Evolutionary conservation across 2,329 filamentous ascomycete genomes (phyloP), one percentile per base, ranked within the genome.

Genomic region (Trichoderma koningiopsis): DNA sequence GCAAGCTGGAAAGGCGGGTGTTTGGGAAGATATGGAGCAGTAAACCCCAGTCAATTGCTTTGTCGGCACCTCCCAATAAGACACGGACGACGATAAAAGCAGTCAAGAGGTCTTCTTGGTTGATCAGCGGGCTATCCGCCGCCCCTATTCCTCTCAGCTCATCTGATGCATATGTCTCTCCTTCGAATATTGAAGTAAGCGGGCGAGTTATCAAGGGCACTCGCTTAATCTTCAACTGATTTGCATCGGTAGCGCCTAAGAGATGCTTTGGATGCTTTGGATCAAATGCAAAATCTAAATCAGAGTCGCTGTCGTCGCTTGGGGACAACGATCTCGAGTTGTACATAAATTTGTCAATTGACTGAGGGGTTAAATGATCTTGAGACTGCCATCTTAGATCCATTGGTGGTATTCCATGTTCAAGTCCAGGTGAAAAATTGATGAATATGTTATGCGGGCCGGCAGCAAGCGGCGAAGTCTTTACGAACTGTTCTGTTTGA

Each of bases 1-100:
- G 83, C 47, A 91, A 77, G 14, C 81, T 82, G 33, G 81, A 83
- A 14, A 88, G 78, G 5, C 83, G 84, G 62, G 84, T 81, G 16
- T 82, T 80, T 0, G 87, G 88, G 73, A 88, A 90, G 16, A 88
- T 76, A 27, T 82, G 82, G 72, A 86, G 77, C 69, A 90, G 79
- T 52, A 90, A 73, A 11, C 88, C 88, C 84, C 88, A 90, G 73
- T 91, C 89, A 27, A 89, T 81, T 1, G 82, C 80, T 72, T 86
- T 84, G 71, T 88, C 86, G 13, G 88, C 81, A 7, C 89, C 89
- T 11, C 89, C 89, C 7, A 89, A 79, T 10, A 91, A 78, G 8
- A 85, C 85, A 22, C 85, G 83, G 47, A 90, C 81, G 16, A 86
- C 84, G 62, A 90, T 80, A 69, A 90, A 87, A 3, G 87, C 85